Percentiles rank a stretch among this genome's conserved stretches.
phyloP scores from a whole-genome alignment of 2,329 filamentous ascomycete genomes.

The Xylaria sp. region DNA sequence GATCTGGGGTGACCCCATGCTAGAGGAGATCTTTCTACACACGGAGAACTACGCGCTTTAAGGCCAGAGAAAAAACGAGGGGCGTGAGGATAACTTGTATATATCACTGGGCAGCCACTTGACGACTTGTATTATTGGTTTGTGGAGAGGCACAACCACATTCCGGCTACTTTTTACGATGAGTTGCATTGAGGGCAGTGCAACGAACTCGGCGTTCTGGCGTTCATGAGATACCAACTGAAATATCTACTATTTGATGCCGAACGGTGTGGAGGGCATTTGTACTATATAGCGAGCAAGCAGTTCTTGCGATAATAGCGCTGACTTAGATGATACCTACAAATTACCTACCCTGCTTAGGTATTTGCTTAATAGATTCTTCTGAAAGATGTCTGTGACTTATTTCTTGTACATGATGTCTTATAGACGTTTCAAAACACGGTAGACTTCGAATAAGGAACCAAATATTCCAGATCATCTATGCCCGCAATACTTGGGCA shows the following conservation, averaged over 20 bases:
- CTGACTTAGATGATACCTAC: slow-evolving; percentile 28
- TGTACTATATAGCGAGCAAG: slow-evolving; percentile 26
- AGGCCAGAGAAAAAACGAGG: not conserved
- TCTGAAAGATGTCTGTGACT: not conserved
- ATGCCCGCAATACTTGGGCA: too few species aligned
- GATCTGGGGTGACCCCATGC: slow-evolving; percentile 80
- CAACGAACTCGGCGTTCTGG: slow-evolving; percentile 36
- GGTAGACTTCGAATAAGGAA: not conserved
- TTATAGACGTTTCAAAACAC: not conserved
- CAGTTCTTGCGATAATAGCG: slow-evolving; percentile 4
- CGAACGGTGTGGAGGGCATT: slow-evolving; percentile 11
- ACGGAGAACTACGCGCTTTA: slow-evolving; percentile 94
- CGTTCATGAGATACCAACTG: slow-evolving; percentile 36
- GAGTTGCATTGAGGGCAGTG: slow-evolving; percentile 22
- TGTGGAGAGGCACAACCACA: not conserved
- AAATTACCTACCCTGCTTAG: not conserved
- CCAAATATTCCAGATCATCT: not conserved
- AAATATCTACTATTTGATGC: slow-evolving; percentile 14
- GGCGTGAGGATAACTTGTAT: slow-evolving; percentile 27
- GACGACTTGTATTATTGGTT: slow-evolving; percentile 12
- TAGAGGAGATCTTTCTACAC: slow-evolving; percentile 93
- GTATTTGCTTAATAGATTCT: slow-evolving; percentile 26
- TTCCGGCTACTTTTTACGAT: not conserved
- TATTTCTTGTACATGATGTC: slow-evolving; percentile 6
- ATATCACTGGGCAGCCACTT: slow-evolving; percentile 21